A percentile compares a stretch with the other conserved stretches of the same genome.
phyloP scores from a whole-genome alignment of 495 filamentous ascomycete genomes.

The Tuber melanosporum region DNA sequence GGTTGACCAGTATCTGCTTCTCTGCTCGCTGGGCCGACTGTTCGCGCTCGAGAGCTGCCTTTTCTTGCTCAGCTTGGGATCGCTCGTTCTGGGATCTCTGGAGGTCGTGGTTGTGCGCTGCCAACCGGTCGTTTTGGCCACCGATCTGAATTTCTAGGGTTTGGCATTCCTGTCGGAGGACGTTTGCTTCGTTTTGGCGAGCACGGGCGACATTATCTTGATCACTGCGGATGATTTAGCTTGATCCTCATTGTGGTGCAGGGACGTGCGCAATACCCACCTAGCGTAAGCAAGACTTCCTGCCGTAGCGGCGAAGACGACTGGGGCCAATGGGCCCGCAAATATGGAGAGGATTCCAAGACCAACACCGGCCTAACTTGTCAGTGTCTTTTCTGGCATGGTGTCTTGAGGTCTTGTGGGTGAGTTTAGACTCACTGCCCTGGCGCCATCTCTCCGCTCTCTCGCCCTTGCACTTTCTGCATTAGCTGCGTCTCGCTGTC shows the following conservation, averaged over 20 bases:
- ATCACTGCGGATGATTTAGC: neutral
- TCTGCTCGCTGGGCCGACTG: neutral
- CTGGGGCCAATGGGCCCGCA: neutral
- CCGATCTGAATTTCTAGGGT: neutral
- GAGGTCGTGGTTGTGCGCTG: neutral
- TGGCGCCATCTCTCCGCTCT: neutral
- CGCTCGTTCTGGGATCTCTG: neutral
- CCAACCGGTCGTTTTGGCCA: neutral
- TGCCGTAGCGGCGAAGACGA: neutral
- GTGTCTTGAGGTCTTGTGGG: neutral
- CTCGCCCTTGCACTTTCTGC: neutral
- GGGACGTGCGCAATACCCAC: neutral
- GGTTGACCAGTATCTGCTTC: neutral
- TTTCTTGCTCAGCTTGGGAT: neutral
- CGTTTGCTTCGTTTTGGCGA: neutral
- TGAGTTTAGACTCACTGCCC: neutral
- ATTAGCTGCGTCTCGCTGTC: neutral
- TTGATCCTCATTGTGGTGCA: neutral
- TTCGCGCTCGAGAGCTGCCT: neutral
- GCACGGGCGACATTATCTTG: neutral
- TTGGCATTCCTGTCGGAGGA: neutral
- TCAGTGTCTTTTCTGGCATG: neutral
- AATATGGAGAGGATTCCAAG: neutral
- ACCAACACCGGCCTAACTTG: neutral
- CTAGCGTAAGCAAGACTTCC: neutral